These are phyloP conservation scores for Poronia punctata DNA, from an alignment of 495 filamentous ascomycete species.

Conservation along the genomic window DNA sequence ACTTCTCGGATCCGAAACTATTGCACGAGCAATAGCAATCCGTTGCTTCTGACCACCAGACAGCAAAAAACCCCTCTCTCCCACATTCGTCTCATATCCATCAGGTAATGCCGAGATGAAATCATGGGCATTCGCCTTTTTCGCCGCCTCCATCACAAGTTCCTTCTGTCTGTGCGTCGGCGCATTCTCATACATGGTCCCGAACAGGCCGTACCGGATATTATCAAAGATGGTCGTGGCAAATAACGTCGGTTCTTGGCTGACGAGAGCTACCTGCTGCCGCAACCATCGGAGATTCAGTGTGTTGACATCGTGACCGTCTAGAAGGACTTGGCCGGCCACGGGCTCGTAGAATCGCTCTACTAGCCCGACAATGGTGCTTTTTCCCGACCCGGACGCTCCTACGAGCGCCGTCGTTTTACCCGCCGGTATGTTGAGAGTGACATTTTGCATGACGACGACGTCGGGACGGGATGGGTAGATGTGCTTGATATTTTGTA, in stretches of 20 bases:
- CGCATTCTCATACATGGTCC: conserved; percentile 66
- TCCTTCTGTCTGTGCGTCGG: conserved; percentile 57
- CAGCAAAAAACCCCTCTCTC: conserved; percentile 86
- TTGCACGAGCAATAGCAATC: conserved; percentile 76
- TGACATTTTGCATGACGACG: conserved; percentile 75
- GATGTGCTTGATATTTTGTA: conserved; percentile 81
- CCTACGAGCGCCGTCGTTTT: conserved; percentile 85
- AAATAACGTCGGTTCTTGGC: conserved; percentile 77
- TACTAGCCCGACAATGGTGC: conserved; percentile 84
- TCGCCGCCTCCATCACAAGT: conserved; percentile 71
- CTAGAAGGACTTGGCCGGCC: conserved; percentile 68
- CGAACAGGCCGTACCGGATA: conserved; percentile 81
- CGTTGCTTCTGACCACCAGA: conserved; percentile 96
- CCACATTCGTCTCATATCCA: conserved; percentile 89
- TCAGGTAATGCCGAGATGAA: conserved; percentile 81
- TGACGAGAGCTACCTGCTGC: conserved; percentile 84
- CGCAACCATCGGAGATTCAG: conserved; percentile 89
- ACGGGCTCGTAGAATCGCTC: conserved; percentile 92
- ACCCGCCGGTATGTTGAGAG: conserved; percentile 70
- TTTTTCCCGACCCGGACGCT: conserved; percentile 84
- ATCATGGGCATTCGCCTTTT: conserved; percentile 88
- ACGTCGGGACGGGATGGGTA: conserved; percentile 92
- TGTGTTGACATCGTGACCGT: conserved; percentile 72
- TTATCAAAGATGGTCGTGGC: conserved; percentile 80
- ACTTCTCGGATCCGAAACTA: conserved; percentile 85